Evolutionary conservation across 305 asterid genomes (phyloP), one percentile per base, ranked within the genome.

Genomic region (Fraxinus platypoda): DNA sequence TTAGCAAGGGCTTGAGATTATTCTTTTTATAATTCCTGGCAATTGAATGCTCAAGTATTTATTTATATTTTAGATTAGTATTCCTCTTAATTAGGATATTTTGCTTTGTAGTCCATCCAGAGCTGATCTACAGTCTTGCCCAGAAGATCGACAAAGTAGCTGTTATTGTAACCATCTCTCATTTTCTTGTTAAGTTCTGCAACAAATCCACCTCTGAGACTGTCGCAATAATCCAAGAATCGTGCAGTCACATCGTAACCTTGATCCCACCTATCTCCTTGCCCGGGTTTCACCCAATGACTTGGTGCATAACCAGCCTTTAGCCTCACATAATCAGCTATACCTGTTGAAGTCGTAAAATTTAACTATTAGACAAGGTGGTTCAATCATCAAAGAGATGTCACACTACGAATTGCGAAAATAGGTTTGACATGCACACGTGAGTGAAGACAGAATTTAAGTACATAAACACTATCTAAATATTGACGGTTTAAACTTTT

Each of bases 201-300:
- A 1, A 92, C 94, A 41, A 94, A 91, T 3, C 94, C 95, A 0
- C 83, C 59, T 17, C 21, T 86, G 78, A 93, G 72, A 28, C 82
- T 76, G 0, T 91, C 90, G 25, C 95, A 94, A 1, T 91, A 93
- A 25, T 90, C 94, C 78, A 94, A 85, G 75, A 94, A 91, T 38
- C 86, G 77, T 4, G 97, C 97, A 21, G 95, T 94, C 12, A 90
- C 84, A 13, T 90, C 97, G 17, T 92, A 93, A 3, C 95, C 97
- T 71, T 92, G 91, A 70, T 93, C 93, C 97, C 97, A 93, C 26
- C 46, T 85, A 2, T 86, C 83, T 3, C 98, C 98, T 77, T 75
- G 80, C 1, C 97, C 97, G 0, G 87, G 87, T 79, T 86, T 83
- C 31, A 89, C 92, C 86, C 91, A 93, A 30, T 89, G 75, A 19